Conservation (phyloP, 2,329 filamentous ascomycete genomes). For the Phialophora chinensis region DNA sequence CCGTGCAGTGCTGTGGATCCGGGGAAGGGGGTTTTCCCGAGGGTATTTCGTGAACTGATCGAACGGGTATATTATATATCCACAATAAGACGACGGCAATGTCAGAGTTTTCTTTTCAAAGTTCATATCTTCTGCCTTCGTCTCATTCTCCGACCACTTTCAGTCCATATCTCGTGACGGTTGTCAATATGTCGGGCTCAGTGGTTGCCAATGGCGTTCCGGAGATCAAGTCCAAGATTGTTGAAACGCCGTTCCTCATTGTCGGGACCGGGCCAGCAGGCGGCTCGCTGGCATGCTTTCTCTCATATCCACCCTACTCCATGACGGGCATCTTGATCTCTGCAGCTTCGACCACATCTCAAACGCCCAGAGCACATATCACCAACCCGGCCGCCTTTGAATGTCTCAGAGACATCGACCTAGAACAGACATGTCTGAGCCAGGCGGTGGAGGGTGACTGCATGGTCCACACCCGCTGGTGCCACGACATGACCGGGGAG, state of each 20-base stretch:
- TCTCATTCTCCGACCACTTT: neutral
- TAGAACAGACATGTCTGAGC: constrained; percentile 47
- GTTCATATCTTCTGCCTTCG: neutral
- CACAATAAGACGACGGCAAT: neutral
- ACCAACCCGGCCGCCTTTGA: constrained; percentile 42
- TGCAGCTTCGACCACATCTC: constrained; percentile 35
- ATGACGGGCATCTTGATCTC: constrained; percentile 40
- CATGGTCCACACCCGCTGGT: constrained; percentile 53
- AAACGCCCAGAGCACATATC: constrained; percentile 40
- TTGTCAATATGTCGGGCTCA: constrained; percentile 21
- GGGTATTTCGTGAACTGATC: neutral
- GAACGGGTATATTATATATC: neutral
- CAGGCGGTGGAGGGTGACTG: constrained; percentile 44
- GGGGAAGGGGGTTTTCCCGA: constrained; percentile 35
- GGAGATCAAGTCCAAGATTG: constrained; percentile 19
- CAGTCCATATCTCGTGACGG: constrained; percentile 3
- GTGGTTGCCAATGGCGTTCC: constrained; percentile 24
- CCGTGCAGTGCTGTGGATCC: constrained; percentile 14
- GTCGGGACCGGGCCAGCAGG: constrained; percentile 62
- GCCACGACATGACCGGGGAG: constrained; percentile 52
- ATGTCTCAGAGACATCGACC: constrained; percentile 54
- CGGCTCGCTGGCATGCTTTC: constrained; percentile 46
- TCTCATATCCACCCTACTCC: constrained; percentile 34
- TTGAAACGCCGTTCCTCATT: constrained; percentile 36
- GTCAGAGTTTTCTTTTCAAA: neutral